A percentile compares a stretch with the other conserved stretches of the same genome.
phyloP scores from a whole-genome alignment of 163 green algal genomes.

The Chloromonas sp. region DNA sequence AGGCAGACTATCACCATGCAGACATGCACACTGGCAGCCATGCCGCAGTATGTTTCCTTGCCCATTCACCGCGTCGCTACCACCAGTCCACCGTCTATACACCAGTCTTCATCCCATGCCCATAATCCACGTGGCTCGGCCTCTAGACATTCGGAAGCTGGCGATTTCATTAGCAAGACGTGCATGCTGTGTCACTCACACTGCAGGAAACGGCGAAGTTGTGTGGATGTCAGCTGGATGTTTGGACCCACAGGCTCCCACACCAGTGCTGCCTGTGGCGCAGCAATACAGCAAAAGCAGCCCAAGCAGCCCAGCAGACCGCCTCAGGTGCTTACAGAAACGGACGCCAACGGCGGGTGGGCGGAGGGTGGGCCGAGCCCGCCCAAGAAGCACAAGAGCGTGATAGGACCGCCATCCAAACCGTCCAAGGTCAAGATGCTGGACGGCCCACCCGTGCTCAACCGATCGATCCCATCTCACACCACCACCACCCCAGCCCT shows the following conservation, averaged over 20 bases:
- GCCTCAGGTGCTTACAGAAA: too few relatives aligned
- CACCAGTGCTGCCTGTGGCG: neutral
- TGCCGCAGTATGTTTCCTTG: neutral
- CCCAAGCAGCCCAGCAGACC: neutral
- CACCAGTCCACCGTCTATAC: too few relatives aligned
- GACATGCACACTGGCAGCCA: neutral
- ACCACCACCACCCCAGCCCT: neutral
- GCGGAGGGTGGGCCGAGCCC: too few relatives aligned
- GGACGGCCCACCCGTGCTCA: neutral
- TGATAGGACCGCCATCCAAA: neutral
- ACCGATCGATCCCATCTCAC: neutral
- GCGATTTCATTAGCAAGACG: too few relatives aligned
- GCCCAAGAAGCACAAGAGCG: neutral
- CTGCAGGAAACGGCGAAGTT: too few relatives aligned
- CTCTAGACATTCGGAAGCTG: too few relatives aligned
- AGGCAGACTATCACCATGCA: neutral
- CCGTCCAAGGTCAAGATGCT: constrained; percentile 1
- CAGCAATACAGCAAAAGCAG: neutral
- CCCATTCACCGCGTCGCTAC: neutral
- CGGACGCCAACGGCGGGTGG: too few relatives aligned
- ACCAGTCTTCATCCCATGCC: too few relatives aligned
- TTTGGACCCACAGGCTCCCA: neutral
- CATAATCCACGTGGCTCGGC: too few relatives aligned
- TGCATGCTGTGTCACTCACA: too few relatives aligned
- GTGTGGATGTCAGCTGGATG: too few relatives aligned